These are phyloP conservation scores for Zygnema circumcarinatum DNA, from an alignment of 139 green algal species.

Conservation along the genomic window DNA sequence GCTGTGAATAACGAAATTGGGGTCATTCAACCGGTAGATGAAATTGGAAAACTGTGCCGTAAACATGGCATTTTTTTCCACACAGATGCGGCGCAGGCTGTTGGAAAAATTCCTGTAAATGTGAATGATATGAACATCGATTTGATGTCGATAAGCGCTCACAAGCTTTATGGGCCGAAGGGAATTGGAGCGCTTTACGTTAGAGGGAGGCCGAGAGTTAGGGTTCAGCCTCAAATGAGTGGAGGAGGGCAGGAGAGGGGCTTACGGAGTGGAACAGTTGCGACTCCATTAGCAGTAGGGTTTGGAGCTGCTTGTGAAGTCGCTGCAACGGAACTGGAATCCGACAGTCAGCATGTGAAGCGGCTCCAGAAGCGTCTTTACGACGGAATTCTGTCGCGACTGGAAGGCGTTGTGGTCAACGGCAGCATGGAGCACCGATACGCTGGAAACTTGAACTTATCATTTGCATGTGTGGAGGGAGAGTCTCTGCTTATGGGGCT, in stretches of 20 bases:
- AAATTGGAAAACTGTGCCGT: conserved; percentile 90
- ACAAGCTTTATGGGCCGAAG: conserved; percentile 99
- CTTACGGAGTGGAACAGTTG: conserved; percentile 85
- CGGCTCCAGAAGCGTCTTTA: conserved; percentile 80
- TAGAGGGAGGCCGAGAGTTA: conserved; percentile 87
- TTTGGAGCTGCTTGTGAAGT: conserved; percentile 88
- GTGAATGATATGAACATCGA: conserved; percentile 89
- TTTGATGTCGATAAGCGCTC: conserved; percentile 91
- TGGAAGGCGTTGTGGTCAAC: conserved; percentile 86
- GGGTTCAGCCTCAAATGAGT: conserved; percentile 92
- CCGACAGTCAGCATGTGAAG: conserved; percentile 75
- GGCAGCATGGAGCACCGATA: conserved; percentile 79
- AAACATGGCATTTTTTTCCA: conserved; percentile 90
- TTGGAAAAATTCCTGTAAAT: conserved; percentile 94
- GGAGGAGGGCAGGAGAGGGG: conserved; percentile 90
- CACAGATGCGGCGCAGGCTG: conserved; percentile 80
- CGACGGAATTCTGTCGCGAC: conserved; percentile 77
- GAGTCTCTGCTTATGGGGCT: conserved; percentile 91
- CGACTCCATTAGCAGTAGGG: conserved; percentile 86
- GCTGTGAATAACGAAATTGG: conserved; percentile 99
- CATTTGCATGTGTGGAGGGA: conserved; percentile 97
- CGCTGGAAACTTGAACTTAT: conserved; percentile 93
- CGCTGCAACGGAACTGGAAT: conserved; percentile 59
- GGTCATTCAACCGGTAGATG: conserved; percentile 81
- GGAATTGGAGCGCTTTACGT: conserved; percentile 97